These are phyloP conservation scores for Takashimella koratensis DNA, from an alignment of 1,284 basidiomycete genomes.

Conservation along the genomic window DNA sequence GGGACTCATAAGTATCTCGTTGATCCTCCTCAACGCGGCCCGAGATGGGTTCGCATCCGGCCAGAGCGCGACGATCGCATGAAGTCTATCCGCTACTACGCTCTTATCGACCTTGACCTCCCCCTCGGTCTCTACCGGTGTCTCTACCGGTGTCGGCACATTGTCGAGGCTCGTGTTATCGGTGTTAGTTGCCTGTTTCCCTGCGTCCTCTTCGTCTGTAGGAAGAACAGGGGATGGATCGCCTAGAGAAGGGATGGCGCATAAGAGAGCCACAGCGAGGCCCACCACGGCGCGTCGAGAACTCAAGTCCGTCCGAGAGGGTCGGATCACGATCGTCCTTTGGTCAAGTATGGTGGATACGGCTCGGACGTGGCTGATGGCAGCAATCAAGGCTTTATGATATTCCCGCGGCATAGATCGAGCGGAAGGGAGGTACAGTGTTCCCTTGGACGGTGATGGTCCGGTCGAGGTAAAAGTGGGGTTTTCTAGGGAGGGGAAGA, in stretches of 20 bases:
- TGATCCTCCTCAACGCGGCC: constrained; percentile 43
- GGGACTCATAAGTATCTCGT: constrained; percentile 44
- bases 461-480: background rate
- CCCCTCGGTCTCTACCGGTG: constrained; percentile 9
- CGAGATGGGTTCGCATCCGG: constrained; percentile 46
- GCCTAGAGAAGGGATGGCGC: constrained; percentile 11
- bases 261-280: constrained; percentile 25
- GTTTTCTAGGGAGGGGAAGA: background rate
- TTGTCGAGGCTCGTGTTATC: background rate
- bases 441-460: constrained; percentile 10
- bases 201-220: background rate
- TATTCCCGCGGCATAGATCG: constrained; percentile 20
- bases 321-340: background rate
- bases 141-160: constrained; percentile 2
- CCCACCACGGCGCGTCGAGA: constrained; percentile 19
- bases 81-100: constrained; percentile 29
- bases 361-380: constrained; percentile 10
- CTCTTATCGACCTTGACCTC: constrained; percentile 20
- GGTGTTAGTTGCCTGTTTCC: background rate
- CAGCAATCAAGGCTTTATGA: constrained; percentile 10
- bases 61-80: constrained; percentile 40
- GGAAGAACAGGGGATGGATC: background rate
- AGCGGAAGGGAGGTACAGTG: constrained; percentile 12
- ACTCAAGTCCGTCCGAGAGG: background rate
- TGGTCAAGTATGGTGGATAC: background rate